Base-by-base conservation (phyloP, 352 stramenopile species). In the Phytophthora pini region DNA sequence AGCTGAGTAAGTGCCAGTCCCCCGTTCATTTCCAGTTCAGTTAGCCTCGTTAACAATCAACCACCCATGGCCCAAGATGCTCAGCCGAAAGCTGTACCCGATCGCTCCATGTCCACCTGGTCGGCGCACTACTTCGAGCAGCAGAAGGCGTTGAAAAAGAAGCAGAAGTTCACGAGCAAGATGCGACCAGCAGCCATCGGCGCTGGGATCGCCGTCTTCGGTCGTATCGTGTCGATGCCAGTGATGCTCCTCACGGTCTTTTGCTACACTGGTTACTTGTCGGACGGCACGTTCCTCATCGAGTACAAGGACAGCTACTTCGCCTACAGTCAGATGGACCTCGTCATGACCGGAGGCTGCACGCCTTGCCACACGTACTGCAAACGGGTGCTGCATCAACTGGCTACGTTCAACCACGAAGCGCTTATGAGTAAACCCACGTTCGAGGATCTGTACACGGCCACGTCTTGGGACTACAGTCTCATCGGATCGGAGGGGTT, bases 271-370 rank as follows among this genome's bases (percentile, higher is more conserved):
- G 61, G 61, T 2, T 75, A 75, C 24, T 52, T 72, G 32, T 34
- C 67, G 2, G 22, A 50, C 39, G 68, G 56, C 52, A 68, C 53
- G 12, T 64, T 76, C 52, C 64, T 76, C 57, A 66, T 76, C 20
- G 63, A 64, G 34, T 63, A 53, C 47, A 64, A 72, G 32, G 29
- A 76, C 68, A 72, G 63, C 68, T 76, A 76, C 57, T 76, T 76
- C 17, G 63, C 63, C 13, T 76, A 72, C 41, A 68, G 61, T 38
- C 61, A 70, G 17, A 56, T 74, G 43, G 67, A 74, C 29, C 56
- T 61, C 10, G 67, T 74, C 50, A 71, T 71, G 67, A 49, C 50
- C 2, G 67, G 61, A 38, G 67, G 61, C 1, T 74, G 67, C 10
- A 65, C 44, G 3, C 49, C 49, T 0, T 74, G 66, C 44, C 54